Evolutionary conservation across 257 asterid species (phyloP).

Genomic region (Ballota nigra): DNA sequence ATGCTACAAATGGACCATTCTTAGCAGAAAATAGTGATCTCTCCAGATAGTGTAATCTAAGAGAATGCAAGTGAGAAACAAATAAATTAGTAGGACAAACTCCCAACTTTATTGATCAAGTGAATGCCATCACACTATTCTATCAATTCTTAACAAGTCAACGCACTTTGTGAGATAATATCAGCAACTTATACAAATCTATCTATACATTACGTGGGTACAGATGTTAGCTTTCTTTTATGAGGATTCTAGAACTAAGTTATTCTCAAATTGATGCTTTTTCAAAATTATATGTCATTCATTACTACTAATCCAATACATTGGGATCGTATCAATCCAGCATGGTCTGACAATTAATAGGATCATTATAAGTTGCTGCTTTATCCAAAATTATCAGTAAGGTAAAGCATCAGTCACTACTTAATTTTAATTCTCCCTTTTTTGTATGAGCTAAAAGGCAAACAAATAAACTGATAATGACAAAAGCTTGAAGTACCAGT

Average conservation of each 20-base stretch:
- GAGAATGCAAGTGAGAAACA: no score
- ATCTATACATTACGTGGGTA: background rate
- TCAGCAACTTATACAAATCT: background rate
- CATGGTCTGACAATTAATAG: background rate
- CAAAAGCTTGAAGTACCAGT: constrained; percentile 18
- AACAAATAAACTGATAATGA: background rate
- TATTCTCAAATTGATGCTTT: background rate
- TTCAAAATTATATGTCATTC: background rate
- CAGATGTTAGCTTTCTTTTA: background rate
- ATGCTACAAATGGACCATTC: no score
- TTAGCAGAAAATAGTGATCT: background rate
- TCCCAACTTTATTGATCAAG: background rate
- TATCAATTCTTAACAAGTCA: constrained; percentile 4
- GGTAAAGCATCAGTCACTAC: background rate
- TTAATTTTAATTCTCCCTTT: background rate
- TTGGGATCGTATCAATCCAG: background rate
- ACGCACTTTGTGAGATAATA: background rate
- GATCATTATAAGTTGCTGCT: background rate
- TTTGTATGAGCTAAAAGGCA: background rate
- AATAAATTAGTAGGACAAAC: background rate
- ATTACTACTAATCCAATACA: background rate
- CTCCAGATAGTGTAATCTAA: background rate
- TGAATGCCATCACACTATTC: background rate
- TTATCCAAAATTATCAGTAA: background rate
- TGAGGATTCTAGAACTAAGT: background rate